Evolutionary conservation across 371 early-diverging fungal species (phyloP), one percentile per base, ranked within the genome.

Genomic region (Rhizopus delemar): DNA sequence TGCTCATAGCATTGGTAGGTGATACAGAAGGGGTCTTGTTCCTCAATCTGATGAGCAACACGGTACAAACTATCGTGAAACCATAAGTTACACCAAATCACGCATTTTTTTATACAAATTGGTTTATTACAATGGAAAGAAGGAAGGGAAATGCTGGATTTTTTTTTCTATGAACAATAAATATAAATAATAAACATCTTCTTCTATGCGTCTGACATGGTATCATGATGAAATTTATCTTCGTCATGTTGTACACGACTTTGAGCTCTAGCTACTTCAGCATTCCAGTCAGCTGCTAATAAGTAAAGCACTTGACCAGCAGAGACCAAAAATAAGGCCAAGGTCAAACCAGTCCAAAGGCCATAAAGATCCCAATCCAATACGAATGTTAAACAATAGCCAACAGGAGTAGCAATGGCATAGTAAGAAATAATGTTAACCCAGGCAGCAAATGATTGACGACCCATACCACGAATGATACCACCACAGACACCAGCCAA

Each of bases 381-480:
- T 13, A 75, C 70, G 70, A 87, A 86, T 4, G 85, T 80, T 67
- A 87, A 54, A 11, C 72, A 68, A 22, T 83, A 73, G 11, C 87
- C 89, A 11, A 87, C 46, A 2, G 90, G 90, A 33, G 88, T 70
- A n/a, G 84, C 90, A 31, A 89, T 57, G 29, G 83, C 45, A 67
- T 83, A 86, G 61, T 88, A 88, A 7, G 84, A 78, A 3, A 84
- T 56, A 48, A 90, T 52, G 68, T 84, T 86, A 59, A 88, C 63
- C 50, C 74, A 71, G 4, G 90, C 90, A 11, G 87, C 89, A 53
- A 83, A 49, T 13, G 81, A 77, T 61, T 89, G 90, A 36, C 85
- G 73, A 32, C 89, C 90, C 15, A 84, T 71, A 49, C 89, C 88
- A 53, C 90, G 83, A 9, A 90, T 68, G 2, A 88, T 76, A 55